Base-by-base conservation (phyloP, 2,329 filamentous ascomycete genomes). In the Daldinia sp. region DNA sequence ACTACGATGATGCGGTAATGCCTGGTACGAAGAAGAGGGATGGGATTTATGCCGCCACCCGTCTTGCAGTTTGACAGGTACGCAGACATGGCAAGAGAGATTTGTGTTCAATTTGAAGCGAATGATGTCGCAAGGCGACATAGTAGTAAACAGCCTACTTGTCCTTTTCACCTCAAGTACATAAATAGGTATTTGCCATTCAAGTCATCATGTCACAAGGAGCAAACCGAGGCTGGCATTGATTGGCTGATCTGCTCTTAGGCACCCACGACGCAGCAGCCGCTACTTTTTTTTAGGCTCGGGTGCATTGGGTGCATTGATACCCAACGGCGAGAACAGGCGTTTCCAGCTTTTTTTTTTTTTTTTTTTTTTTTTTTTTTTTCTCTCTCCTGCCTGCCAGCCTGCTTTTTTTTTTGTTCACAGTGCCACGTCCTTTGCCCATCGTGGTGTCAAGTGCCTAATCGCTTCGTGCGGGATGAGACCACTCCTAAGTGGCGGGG, bases 261-360 rank as follows among this genome's bases (percentile, higher is more conserved):
- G 77, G 76, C 76, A 78, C 69, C 76, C 68, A 74, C 74, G 66
- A 71, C 62, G 62, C 66, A 73, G 42, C 65, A 60, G 64, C 67
- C 66, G 73, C 69, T 71, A 72, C 60, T 63, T 67, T 35, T 35
- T 79, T 35, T 79, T 78, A 77, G 81, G 80, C 79, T 70, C 73
- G 72, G 71, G 80, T 77, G 82, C 82, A 51, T 51, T 33, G 46
- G 46, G 80, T 77, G 82, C 82, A 82, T 84, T 79, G 80, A 77
- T 83, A 81, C 82, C 82, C 82, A 81, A 84, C 78, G 65, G 74
- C 66, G 58, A 72, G 69, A 70, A 71, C 73, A 72, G 71, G 71
- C 70, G 72, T 67, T 65, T 67, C 65, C 62, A 59, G 54, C 35
- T 65, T 62, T 58, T 57, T 50, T 39, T 53, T 53, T 33, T 53